Conservation (phyloP, 805 yeast species). For the Candida mattraensis region DNA sequence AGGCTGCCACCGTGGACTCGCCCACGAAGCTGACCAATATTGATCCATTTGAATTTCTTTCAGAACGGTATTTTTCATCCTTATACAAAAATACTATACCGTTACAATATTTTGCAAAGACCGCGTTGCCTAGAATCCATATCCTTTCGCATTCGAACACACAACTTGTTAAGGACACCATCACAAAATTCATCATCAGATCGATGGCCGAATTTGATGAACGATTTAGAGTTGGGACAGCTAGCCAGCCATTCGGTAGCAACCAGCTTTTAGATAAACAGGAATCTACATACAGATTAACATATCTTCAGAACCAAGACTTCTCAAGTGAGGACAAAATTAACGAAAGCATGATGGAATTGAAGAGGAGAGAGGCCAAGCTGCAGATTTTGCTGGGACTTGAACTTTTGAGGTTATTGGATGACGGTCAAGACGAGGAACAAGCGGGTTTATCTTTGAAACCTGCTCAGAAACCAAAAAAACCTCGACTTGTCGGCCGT, state of each 20-base stretch:
- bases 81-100: conserved; percentile 29
- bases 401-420: conserved; percentile 27
- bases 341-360: conserved; percentile 8
- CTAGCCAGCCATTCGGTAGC: not conserved
- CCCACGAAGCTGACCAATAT: conserved; percentile 17
- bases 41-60: conserved; percentile 30
- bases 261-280: conserved; percentile 9
- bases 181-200: conserved; percentile 20
- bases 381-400: conserved; percentile 30
- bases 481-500: conserved; percentile 27
- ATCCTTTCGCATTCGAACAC: conserved; percentile 26
- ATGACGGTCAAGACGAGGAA: conserved; percentile 1
- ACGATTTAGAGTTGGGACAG: conserved; percentile 11
- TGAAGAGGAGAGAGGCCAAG: conserved; percentile 30
- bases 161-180: conserved; percentile 19
- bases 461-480: conserved; percentile 5
- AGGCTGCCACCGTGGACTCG: conserved; percentile 4
- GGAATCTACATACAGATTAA: conserved; percentile 13
- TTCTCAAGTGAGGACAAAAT: conserved; percentile 5
- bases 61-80: conserved; percentile 28
- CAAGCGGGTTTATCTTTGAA: not conserved
- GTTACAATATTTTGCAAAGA: conserved; percentile 32
- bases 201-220: conserved; percentile 23
- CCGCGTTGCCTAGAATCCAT: conserved; percentile 31
- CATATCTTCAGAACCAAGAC: conserved; percentile 2